Evolutionary conservation across 805 yeast genomes (phyloP), one percentile per base, ranked within the genome.

Genomic region (Wickerhamomyces bisporus): DNA sequence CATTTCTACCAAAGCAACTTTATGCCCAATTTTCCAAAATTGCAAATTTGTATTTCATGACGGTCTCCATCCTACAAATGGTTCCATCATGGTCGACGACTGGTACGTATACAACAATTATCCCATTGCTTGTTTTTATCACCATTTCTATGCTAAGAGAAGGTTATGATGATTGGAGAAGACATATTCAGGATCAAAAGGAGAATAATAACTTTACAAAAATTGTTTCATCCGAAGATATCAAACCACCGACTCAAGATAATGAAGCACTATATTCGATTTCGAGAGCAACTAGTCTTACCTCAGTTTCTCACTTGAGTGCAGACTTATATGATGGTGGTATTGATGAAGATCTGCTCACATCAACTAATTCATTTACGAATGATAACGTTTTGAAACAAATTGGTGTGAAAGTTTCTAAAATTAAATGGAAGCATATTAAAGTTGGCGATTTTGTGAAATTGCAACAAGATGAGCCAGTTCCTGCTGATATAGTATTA

Each of bases 31-130:
- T 93, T 54, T 86, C 95, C 18, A 91, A 87, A 56, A 53, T 93
- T 32, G 98, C 98, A 21, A 93, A 93, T 57, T 70, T 89, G 44
- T 91, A 93, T 60, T 93, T 93, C 62, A 64, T 93, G 73, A 70
- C 79, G 3, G 93, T 93, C 14, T 89, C 98, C 3, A 83, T 93
- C 44, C 67, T 93, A 68, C 98, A 93, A 58, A 81, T 91, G 89
- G 81, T 93, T 34, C 98, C 98, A 1, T 77, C 88, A 3, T 93
- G 96, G 97, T 86, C 96, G 1, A 87, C 98, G 6, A 93, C 98
- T 0, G 98, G 98, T 42, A 83, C 88, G 11, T 87, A 79, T 56
- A 93, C 98, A 4, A 93, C 98, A 2, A 91, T 93, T 50, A 72
- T 89, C 29, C 98, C 98, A 2, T 68, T 93, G 40, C 65, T 81